Evolutionary conservation across 352 stramenopile genomes (phyloP).

Genomic region (Phytophthora colocasiae): DNA sequence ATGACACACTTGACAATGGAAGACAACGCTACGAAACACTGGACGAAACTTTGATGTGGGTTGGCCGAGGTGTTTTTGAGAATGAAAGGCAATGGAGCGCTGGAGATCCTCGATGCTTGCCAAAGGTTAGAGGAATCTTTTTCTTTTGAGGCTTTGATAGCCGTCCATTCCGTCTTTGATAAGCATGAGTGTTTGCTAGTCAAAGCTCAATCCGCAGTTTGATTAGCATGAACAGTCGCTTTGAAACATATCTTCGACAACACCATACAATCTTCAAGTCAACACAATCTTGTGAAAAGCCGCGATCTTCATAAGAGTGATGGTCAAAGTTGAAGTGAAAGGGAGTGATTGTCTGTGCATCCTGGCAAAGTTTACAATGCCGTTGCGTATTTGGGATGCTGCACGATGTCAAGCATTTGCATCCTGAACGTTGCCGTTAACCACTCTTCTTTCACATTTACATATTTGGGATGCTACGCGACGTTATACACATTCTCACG

Average conservation of each 20-base stretch:
- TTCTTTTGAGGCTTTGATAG: neutral
- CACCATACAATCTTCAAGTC: slow-evolving; percentile 8
- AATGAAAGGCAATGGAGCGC: slow-evolving; percentile 14
- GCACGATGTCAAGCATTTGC: no score
- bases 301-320: slow-evolving; percentile 24
- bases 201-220: slow-evolving; percentile 25
- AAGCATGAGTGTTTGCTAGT: slow-evolving; percentile 21
- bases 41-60: slow-evolving; percentile 10
- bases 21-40: slow-evolving; percentile 21
- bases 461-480: no score
- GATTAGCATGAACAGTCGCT: slow-evolving; percentile 27
- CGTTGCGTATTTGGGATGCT: neutral
- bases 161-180: slow-evolving; percentile 22
- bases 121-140: slow-evolving; percentile 25
- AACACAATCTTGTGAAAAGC: slow-evolving; percentile 7
- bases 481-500: no score
- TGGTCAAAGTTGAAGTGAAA: slow-evolving; percentile 19
- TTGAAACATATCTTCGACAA: slow-evolving; percentile 21
- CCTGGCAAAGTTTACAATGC: no score
- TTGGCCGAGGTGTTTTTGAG: slow-evolving; percentile 15
- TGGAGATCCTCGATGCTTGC: slow-evolving; percentile 7
- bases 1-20: neutral
- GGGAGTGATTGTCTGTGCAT: neutral
- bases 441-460: neutral
- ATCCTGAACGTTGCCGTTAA: no score